A percentile compares a stretch with the other conserved stretches of the same genome.
Evolutionary conservation across 306 rosid species (phyloP).

Genomic region (Vigna radiata): DNA sequence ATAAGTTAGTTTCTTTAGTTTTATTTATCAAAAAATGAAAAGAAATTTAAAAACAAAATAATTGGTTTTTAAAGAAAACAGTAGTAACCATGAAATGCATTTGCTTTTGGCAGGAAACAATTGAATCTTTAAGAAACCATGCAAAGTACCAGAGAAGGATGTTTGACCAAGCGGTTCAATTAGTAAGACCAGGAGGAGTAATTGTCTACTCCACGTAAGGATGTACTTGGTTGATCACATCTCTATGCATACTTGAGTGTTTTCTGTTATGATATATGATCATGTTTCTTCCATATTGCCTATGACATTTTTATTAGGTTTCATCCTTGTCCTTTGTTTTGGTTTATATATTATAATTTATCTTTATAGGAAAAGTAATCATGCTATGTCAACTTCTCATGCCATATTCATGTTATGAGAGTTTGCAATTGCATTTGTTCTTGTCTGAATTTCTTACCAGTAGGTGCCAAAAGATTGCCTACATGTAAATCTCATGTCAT

Average conservation of each 20-base stretch:
- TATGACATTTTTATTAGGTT: slow-evolving; percentile 21
- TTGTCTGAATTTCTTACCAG: slow-evolving; percentile 4
- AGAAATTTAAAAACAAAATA: background rate
- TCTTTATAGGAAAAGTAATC: background rate
- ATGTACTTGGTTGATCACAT: slow-evolving; percentile 40
- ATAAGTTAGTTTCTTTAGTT: background rate
- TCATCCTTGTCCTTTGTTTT: slow-evolving; percentile 4
- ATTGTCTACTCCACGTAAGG: slow-evolving; percentile 95
- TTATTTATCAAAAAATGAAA: background rate
- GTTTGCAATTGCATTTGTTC: slow-evolving; percentile 22
- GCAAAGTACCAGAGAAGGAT: slow-evolving; percentile 84
- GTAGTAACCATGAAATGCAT: slow-evolving; percentile 31
- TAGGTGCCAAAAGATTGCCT: background rate
- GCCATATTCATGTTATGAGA: background rate
- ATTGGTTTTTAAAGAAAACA: background rate
- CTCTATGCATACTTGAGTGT: slow-evolving; percentile 6
- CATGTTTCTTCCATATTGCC: background rate
- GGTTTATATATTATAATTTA: background rate
- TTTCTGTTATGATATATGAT: slow-evolving; percentile 12
- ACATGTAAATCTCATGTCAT: background rate
- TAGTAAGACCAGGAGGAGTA: slow-evolving; percentile 85
- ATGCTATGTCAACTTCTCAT: background rate
- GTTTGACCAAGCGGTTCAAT: slow-evolving; percentile 95
- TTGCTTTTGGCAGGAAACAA: slow-evolving; percentile 68
- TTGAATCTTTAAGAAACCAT: slow-evolving; percentile 77